Conservation (phyloP, 2,329 filamentous ascomycete species). For the Fulvia fulva region DNA sequence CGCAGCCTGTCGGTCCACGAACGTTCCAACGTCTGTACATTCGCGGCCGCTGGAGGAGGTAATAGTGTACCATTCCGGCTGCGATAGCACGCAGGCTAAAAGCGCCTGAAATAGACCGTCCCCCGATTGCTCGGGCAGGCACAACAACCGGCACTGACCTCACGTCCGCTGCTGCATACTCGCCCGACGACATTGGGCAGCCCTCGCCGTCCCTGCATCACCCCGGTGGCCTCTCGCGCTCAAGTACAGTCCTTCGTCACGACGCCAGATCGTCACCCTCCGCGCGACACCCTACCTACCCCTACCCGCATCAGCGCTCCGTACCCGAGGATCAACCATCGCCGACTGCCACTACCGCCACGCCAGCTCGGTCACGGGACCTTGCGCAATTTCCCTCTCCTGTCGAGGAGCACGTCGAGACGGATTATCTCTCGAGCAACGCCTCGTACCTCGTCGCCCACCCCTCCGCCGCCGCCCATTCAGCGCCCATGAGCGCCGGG, state of each 20-base stretch:
- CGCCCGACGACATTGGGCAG: conserved; percentile 15
- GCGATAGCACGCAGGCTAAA: background rate
- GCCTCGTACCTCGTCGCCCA: background rate
- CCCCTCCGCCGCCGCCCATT: background rate
- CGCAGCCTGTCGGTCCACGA: background rate
- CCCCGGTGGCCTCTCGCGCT: conserved; percentile 21
- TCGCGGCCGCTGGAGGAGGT: background rate
- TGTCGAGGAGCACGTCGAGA: conserved; percentile 11
- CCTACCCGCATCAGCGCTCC: background rate
- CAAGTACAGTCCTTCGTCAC: conserved; percentile 26
- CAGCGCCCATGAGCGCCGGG: conserved; percentile 29
- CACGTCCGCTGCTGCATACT: conserved; percentile 11
- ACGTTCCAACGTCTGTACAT: background rate
- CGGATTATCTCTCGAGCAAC: background rate
- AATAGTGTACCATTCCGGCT: background rate
- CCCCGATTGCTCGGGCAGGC: conserved; percentile 18
- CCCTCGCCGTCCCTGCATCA: conserved; percentile 12
- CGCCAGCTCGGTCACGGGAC: conserved; percentile 23
- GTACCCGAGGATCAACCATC: background rate
- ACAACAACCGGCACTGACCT: conserved; percentile 1
- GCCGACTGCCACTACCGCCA: conserved; percentile 14
- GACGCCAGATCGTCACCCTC: conserved; percentile 9
- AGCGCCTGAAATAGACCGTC: conserved; percentile 19
- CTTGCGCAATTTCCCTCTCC: conserved; percentile 24
- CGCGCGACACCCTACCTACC: background rate